A percentile compares a stretch with the other conserved stretches of the same genome.
Evolutionary conservation across 202 grass and related monocot genomes (phyloP).

Genomic region (Saccharum hybrid): DNA sequence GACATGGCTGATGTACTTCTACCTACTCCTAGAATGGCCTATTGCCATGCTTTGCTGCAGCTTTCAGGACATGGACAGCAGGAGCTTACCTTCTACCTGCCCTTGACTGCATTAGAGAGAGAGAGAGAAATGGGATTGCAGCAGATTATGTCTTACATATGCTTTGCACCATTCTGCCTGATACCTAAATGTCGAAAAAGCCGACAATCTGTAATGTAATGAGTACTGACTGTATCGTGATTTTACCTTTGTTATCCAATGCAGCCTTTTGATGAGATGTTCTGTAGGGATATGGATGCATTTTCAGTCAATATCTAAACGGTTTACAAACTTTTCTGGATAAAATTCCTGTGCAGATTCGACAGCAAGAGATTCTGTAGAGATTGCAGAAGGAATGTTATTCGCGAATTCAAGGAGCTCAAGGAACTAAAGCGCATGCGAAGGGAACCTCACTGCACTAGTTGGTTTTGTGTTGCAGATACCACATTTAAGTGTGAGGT

Average conservation of each 20-base stretch:
- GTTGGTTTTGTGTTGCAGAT: constrained; percentile 84
- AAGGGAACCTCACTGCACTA: constrained; percentile 68
- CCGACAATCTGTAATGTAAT: neutral
- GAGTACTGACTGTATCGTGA: neutral
- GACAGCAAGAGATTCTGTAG: constrained; percentile 96
- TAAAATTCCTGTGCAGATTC: constrained; percentile 62
- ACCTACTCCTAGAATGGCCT: too few relatives aligned
- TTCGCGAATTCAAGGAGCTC: constrained; percentile 91
- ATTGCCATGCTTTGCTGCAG: too few relatives aligned
- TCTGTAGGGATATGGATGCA: constrained; percentile 11
- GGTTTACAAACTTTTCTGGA: constrained; percentile 41
- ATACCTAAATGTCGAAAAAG: neutral
- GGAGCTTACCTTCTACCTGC: too few relatives aligned
- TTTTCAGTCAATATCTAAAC: constrained; percentile 21
- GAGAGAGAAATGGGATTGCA: too few relatives aligned
- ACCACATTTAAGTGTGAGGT: constrained; percentile 82
- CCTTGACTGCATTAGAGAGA: too few relatives aligned
- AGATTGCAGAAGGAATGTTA: constrained; percentile 94
- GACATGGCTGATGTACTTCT: too few relatives aligned
- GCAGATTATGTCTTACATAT: too few relatives aligned
- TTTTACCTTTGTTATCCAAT: neutral
- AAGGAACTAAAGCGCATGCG: constrained; percentile 84
- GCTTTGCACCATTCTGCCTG: neutral
- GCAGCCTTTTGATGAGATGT: constrained; percentile 4
- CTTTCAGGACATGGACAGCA: too few relatives aligned